Base-by-base conservation (phyloP, 192 early-diverging fungal species). In the Backusella westeae region DNA sequence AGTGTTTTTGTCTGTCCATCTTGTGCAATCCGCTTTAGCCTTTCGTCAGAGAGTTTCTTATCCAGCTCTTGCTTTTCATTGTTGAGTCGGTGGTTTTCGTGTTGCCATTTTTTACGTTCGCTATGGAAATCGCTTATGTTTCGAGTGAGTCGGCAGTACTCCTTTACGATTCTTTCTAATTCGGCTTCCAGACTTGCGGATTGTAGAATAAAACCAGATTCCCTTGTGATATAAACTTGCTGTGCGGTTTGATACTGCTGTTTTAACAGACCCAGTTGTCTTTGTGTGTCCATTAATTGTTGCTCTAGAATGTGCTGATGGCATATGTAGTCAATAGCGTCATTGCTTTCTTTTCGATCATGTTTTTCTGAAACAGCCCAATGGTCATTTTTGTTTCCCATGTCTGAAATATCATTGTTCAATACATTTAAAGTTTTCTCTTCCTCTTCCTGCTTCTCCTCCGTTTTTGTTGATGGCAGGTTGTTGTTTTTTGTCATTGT, bases 81-180 rank as follows among this genome's bases (percentile, higher is more conserved):
- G 14, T 44, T 71, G 8, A 71, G 36, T 34, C 71, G 63, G 4
- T 79, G 67, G 5, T 83, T 74, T 23, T 73, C 49, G 10, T 76
- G 65, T 29, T 85, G 66, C 39, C 81, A 76, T 59, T 78, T 81
- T 42, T 79, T 72, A 7, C 85, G 74, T 75, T 85, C 85, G 6
- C 34, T 9, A 36, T 78, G 74, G 66, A 85, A 85, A 38, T 85
- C 85, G 35, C 75, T 71, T 12, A 86, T 79, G 49, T 86, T 81
- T 14, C 75, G 74, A n/a, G 85, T 86, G 29, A 86, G 52, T 39
- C 82, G 74, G 39, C 82, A 82, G 52, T 81, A 86, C 67, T 86
- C 85, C 26, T 75, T 75, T 4, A 80, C 46, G 26, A 84, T 74
- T 1, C 72, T 72, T 68, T 79, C 82, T 8, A 81, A 59, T 46